Percentiles rank a stretch among this genome's conserved stretches.
Conservation (phyloP, 2,329 filamentous ascomycete species). For the Pseudopyrenochaeta lycopersici region DNA sequence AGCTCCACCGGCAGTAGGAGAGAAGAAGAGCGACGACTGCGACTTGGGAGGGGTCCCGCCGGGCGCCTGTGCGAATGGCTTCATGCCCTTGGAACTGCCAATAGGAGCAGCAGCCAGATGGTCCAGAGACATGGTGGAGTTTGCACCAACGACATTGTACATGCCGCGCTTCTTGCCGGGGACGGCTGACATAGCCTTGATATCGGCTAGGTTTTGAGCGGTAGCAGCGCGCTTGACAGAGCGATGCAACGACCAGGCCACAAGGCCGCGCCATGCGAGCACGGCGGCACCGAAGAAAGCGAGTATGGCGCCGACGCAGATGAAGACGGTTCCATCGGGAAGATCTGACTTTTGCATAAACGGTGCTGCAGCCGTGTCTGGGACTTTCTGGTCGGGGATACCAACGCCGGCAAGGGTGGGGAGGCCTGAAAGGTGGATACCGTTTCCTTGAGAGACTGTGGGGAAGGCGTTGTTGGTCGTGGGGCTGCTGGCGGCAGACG, state of each 20-base stretch:
- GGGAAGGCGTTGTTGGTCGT: conserved; percentile 17
- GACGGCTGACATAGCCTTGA: conserved; percentile 67
- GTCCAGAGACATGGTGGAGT: conserved; percentile 66
- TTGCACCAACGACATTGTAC: conserved; percentile 57
- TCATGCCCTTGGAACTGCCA: conserved; percentile 39
- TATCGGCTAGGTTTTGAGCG: conserved; percentile 73
- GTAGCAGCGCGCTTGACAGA: conserved; percentile 87
- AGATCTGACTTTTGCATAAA: conserved; percentile 89
- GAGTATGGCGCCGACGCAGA: conserved; percentile 87
- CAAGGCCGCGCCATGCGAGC: conserved; percentile 84
- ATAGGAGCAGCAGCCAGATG: conserved; percentile 53
- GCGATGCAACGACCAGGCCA: conserved; percentile 90
- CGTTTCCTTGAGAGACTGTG: conserved; percentile 21
- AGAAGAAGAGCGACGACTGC: conserved; percentile 82
- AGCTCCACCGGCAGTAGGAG: conserved; percentile 76
- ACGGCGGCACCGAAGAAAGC: conserved; percentile 84
- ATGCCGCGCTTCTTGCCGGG: conserved; percentile 49
- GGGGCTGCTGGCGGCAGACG: conserved; percentile 13
- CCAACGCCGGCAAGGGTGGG: conserved; percentile 66
- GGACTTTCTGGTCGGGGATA: conserved; percentile 77
- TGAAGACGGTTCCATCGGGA: conserved; percentile 95
- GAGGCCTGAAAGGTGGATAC: conserved; percentile 51
- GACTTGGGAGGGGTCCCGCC: conserved; percentile 38
- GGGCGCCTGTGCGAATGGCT: conserved; percentile 38
- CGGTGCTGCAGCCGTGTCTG: conserved; percentile 83